These are phyloP conservation scores for Exophiala xenobiotica DNA, from an alignment of 2,329 filamentous ascomycete genomes.

Conservation along the genomic window DNA sequence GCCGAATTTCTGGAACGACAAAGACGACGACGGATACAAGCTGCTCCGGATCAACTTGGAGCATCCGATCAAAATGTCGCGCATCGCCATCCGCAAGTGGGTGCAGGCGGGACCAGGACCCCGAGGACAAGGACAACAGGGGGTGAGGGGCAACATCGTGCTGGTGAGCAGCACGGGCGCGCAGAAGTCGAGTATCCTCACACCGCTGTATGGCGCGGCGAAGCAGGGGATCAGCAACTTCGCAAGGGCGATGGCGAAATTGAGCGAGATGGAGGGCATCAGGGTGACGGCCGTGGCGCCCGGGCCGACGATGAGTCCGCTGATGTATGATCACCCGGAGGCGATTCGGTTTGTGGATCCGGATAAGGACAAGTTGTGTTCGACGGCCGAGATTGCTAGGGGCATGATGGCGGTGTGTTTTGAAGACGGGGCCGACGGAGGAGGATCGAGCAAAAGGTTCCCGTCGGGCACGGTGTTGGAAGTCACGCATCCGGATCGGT, in stretches of 20 bases:
- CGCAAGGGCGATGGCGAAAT: conserved; percentile 48
- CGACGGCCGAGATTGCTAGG: conserved; percentile 8
- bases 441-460: neutral
- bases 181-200: conserved; percentile 40
- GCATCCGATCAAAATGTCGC: conserved; percentile 52
- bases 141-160: conserved; percentile 34
- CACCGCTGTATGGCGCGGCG: conserved; percentile 49
- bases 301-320: conserved; percentile 31
- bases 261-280: conserved; percentile 52
- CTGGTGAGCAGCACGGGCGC: conserved; percentile 50
- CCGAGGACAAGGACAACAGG: no score
- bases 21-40: conserved; percentile 45
- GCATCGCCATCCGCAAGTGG: conserved; percentile 43
- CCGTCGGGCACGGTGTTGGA: conserved; percentile 11
- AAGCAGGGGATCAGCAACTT: conserved; percentile 51
- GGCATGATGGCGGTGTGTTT: conserved; percentile 15
- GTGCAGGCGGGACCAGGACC: neutral
- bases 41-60: conserved; percentile 51
- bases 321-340: conserved; percentile 17
- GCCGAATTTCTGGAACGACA: conserved; percentile 48
- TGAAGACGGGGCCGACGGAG: no score
- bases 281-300: conserved; percentile 61
- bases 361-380: conserved; percentile 9
- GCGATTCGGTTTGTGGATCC: conserved; percentile 13
- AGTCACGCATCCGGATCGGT: conserved; percentile 15